A percentile compares a stretch with the other conserved stretches of the same genome.
Evolutionary conservation across 306 rosid genomes (phyloP).

Genomic region (Prosopis cineraria): DNA sequence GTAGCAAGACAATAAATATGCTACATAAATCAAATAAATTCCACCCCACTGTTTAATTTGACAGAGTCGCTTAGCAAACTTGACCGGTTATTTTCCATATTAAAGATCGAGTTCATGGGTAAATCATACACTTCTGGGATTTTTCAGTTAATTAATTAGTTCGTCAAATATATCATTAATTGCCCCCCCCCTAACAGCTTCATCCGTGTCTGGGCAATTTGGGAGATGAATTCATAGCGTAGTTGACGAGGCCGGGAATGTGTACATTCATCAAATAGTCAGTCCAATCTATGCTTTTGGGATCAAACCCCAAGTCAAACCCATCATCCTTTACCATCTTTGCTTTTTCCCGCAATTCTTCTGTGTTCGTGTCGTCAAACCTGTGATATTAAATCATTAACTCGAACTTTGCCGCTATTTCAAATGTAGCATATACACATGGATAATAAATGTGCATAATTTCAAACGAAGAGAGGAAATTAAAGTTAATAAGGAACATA

Average conservation of each 20-base stretch:
- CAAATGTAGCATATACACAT: too few species aligned
- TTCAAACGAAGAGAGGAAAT: not conserved
- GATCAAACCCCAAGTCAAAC: conserved; percentile 41
- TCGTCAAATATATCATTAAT: too few species aligned
- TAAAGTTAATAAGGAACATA: conserved; percentile 21
- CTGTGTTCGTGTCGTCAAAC: conserved; percentile 52
- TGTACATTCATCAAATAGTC: conserved; percentile 50
- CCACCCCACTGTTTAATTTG: too few species aligned
- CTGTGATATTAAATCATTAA: conserved; percentile 15
- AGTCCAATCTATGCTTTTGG: conserved; percentile 47
- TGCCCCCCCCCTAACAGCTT: not conserved
- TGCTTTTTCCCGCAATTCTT: conserved; percentile 25
- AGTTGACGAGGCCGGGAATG: conserved; percentile 49
- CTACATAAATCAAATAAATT: too few species aligned
- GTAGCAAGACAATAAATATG: too few species aligned
- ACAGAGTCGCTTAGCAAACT: too few species aligned
- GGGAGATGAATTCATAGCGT: conserved; percentile 5
- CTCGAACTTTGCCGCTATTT: not conserved
- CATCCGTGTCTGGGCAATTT: not conserved
- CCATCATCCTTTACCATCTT: not conserved
- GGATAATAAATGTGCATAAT: too few species aligned
- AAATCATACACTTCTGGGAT: not conserved
- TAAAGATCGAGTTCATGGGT: not conserved
- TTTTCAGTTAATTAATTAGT: too few species aligned
- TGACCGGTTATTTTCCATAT: too few species aligned